phyloP scores from a whole-genome alignment of 2,329 filamentous ascomycete genomes.

The Aschersonia sp. region DNA sequence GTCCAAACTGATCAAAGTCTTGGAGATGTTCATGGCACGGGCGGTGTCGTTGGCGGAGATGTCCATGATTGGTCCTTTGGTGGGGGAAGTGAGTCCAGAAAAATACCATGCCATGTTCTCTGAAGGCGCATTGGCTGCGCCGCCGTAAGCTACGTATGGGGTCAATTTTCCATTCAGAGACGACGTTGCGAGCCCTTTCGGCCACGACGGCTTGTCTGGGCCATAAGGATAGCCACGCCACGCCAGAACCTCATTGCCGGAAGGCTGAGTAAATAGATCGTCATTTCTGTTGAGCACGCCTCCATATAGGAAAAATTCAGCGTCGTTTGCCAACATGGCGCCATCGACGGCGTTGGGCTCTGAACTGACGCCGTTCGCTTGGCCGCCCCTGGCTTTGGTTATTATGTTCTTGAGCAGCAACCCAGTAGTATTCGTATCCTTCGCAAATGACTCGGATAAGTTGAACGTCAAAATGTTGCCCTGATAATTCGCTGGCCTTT shows the following conservation, averaged over 20 bases:
- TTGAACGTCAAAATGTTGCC: slow-evolving; percentile 43
- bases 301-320: slow-evolving; percentile 49
- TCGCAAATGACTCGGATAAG: slow-evolving; percentile 40
- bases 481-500: slow-evolving; percentile 29
- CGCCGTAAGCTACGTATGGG: slow-evolving; percentile 50
- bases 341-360: slow-evolving; percentile 46
- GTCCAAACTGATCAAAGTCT: slow-evolving; percentile 46
- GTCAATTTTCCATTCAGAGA: slow-evolving; percentile 33
- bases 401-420: slow-evolving; percentile 29
- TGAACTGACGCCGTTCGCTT: slow-evolving; percentile 35
- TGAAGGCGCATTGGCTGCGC: slow-evolving; percentile 47
- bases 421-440: slow-evolving; percentile 32
- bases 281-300: slow-evolving; percentile 29
- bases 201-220: slow-evolving; percentile 24
- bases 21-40: slow-evolving; percentile 30
- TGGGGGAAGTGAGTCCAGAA: slow-evolving; percentile 40
- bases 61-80: slow-evolving; percentile 32
- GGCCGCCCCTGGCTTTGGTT: slow-evolving; percentile 29
- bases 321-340: slow-evolving; percentile 48
- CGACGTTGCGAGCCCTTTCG: slow-evolving; percentile 24
- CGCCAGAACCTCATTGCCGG: slow-evolving; percentile 25
- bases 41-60: slow-evolving; percentile 17
- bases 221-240: slow-evolving; percentile 43
- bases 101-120: slow-evolving; percentile 63
- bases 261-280: slow-evolving; percentile 20